Conservation (phyloP, 768 basidiomycete genomes). For the Psilocybe azurescens region DNA sequence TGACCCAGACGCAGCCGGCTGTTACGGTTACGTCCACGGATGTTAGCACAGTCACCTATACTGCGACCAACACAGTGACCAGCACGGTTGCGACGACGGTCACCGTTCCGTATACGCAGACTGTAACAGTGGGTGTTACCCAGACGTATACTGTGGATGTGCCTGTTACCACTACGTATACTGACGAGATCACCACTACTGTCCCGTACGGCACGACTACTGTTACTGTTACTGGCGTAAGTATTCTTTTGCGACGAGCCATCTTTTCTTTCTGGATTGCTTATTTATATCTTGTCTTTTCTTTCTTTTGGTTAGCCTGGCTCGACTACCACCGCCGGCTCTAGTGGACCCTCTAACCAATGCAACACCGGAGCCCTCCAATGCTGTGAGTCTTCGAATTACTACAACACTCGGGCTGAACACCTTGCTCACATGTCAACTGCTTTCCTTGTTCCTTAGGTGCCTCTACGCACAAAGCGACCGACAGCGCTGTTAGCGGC, state of each 20-base stretch:
- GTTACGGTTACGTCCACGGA: constrained; percentile 10
- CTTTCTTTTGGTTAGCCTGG: constrained; percentile 15
- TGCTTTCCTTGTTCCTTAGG: background rate
- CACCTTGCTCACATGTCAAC: background rate
- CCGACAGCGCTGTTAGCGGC: constrained; percentile 18
- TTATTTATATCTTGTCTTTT: background rate
- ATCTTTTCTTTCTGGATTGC: no score
- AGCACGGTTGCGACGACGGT: constrained; percentile 1
- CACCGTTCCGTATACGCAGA: background rate
- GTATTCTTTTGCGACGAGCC: background rate
- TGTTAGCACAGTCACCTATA: constrained; percentile 7
- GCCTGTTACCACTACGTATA: background rate
- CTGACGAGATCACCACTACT: background rate
- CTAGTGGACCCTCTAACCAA: constrained; percentile 27
- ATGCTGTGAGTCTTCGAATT: constrained; percentile 28
- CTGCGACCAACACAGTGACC: constrained; percentile 2
- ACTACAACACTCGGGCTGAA: background rate
- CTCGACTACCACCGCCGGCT: constrained; percentile 20
- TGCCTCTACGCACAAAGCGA: constrained; percentile 18
- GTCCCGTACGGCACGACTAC: constrained; percentile 6
- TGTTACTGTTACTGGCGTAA: constrained; percentile 20
- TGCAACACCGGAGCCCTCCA: constrained; percentile 36
- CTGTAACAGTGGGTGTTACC: background rate
- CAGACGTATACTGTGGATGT: background rate
- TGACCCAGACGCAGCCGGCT: constrained; percentile 2